Percentiles rank a stretch among this genome's conserved stretches.
Evolutionary conservation across 2,329 filamentous ascomycete genomes (phyloP).

Genomic region (Fusarium sp.): DNA sequence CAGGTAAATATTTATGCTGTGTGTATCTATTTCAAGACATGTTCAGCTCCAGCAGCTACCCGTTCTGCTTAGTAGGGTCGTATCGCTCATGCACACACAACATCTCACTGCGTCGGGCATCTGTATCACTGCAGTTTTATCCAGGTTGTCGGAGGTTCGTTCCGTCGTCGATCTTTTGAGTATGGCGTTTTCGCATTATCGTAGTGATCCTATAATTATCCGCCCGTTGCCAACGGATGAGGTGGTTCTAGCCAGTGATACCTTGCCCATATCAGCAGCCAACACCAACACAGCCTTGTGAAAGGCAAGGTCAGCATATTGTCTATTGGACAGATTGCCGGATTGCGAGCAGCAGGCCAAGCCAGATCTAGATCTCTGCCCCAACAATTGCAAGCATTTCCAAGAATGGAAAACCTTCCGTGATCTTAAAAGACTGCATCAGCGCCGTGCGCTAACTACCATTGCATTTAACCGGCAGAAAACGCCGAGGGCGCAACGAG

Average conservation of each 20-base stretch:
- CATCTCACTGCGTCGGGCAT: slow-evolving; percentile 1
- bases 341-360: not conserved
- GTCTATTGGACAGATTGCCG: not conserved
- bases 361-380: not conserved
- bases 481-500: not conserved
- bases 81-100: slow-evolving; percentile 9
- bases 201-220: slow-evolving; percentile 3
- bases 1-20: not conserved
- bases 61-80: slow-evolving; percentile 8
- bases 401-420: slow-evolving; percentile 32
- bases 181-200: slow-evolving; percentile 15
- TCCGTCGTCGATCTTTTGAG: slow-evolving; percentile 15
- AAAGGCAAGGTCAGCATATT: not conserved
- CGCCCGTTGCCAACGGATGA: not conserved
- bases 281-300: no score
- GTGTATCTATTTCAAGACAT: not conserved
- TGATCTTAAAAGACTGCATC: slow-evolving; percentile 17
- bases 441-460: slow-evolving; percentile 4
- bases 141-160: slow-evolving; percentile 21
- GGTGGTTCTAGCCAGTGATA: not conserved
- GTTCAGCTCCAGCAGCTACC: slow-evolving; percentile 25
- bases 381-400: slow-evolving; percentile 9
- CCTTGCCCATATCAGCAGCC: not conserved
- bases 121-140: slow-evolving; percentile 11
- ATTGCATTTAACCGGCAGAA: slow-evolving; percentile 30